Conservation (phyloP, 2,329 filamentous ascomycete species). For the Microsporum audouinii region DNA sequence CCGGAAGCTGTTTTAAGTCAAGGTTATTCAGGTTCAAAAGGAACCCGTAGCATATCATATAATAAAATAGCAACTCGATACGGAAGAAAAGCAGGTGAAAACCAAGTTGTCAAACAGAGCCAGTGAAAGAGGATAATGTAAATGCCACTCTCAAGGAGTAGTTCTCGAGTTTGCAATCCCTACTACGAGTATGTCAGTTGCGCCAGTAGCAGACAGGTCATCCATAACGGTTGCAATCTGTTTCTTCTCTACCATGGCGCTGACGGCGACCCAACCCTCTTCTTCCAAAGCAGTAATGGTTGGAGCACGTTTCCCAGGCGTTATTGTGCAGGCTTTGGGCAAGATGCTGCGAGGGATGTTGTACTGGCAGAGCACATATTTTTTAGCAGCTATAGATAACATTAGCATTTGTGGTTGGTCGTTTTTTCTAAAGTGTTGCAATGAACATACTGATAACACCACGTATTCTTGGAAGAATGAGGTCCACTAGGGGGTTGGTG, state of each 20-base stretch:
- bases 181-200: constrained; percentile 73
- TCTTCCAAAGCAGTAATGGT: constrained; percentile 84
- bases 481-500: constrained; percentile 67
- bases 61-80: background rate
- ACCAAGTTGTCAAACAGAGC: background rate
- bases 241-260: constrained; percentile 85
- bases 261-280: constrained; percentile 87
- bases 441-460: constrained; percentile 65
- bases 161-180: constrained; percentile 71
- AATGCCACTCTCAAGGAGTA: constrained; percentile 15
- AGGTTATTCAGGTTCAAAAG: no score
- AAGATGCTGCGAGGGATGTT: constrained; percentile 69
- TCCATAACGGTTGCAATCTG: constrained; percentile 80
- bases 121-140: background rate
- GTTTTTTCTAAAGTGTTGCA: background rate
- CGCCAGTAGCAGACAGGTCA: constrained; percentile 61
- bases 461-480: constrained; percentile 75
- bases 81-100: no score
- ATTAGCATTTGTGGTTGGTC: background rate
- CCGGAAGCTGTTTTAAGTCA: no score
- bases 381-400: constrained; percentile 56
- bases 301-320: constrained; percentile 84
- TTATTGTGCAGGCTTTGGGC: constrained; percentile 58
- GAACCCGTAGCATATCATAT: no score
- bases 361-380: constrained; percentile 91